Evolutionary conservation across 148 eudicot species (phyloP).

Genomic region (Tetragonia tetragonoides): DNA sequence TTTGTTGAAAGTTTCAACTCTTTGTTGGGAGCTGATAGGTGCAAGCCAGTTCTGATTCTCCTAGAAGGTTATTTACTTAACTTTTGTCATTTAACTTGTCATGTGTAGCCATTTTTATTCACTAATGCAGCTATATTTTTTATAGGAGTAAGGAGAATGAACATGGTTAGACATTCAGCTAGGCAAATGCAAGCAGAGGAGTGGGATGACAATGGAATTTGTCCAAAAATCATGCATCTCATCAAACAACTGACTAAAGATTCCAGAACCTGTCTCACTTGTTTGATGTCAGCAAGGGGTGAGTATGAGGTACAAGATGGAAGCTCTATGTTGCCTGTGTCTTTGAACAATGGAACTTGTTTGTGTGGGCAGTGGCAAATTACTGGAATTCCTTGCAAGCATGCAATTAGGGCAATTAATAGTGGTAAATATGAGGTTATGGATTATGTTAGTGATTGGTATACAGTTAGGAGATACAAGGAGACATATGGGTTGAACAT

Average conservation of each 20-base stretch:
- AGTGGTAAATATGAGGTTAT: background rate
- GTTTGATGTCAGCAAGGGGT: background rate
- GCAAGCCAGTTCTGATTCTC: background rate
- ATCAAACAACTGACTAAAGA: background rate
- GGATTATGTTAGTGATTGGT: background rate
- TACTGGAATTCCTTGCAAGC: background rate
- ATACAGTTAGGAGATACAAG: background rate
- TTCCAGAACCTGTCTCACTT: background rate
- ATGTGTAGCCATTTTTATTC: no score
- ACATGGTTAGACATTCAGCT: background rate
- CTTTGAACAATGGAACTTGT: background rate
- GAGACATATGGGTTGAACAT: background rate
- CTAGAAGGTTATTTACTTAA: background rate
- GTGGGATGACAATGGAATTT: background rate
- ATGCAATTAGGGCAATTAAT: background rate
- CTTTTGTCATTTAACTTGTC: no score
- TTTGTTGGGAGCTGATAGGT: background rate
- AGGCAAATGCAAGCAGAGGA: background rate
- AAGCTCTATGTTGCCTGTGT: background rate
- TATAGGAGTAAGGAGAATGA: background rate
- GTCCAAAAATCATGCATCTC: background rate
- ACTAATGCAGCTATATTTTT: no score
- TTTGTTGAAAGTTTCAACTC: conserved; percentile 10
- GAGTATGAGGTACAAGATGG: background rate
- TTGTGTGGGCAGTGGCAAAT: background rate